Conservation (phyloP, 2,329 filamentous ascomycete genomes). For the Xylaria sp. region DNA sequence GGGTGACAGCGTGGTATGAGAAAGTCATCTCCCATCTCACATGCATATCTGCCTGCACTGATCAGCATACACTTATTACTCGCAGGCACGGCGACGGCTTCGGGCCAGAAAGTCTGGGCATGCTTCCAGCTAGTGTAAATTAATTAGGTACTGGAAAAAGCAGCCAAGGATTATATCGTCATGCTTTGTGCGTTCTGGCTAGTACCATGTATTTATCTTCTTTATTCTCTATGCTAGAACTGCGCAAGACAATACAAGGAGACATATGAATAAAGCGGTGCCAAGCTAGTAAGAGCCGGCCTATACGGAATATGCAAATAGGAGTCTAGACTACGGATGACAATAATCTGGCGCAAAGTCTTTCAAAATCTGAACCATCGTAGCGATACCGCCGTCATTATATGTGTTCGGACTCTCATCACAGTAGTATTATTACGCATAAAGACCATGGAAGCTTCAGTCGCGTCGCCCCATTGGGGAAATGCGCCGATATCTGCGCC, state of each 20-base stretch:
- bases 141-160: background rate
- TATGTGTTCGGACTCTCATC: slow-evolving; percentile 2
- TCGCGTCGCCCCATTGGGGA: slow-evolving; percentile 13
- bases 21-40: slow-evolving; percentile 23
- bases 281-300: background rate
- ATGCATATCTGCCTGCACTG: slow-evolving; percentile 31
- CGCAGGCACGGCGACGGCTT: slow-evolving; percentile 19
- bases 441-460: slow-evolving; percentile 10
- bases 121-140: slow-evolving; percentile 7
- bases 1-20: background rate
- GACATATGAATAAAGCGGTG: background rate
- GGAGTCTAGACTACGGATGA: background rate
- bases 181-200: background rate
- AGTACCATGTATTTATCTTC: background rate
- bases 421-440: slow-evolving; percentile 15
- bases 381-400: slow-evolving; percentile 1
- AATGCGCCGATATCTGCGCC: slow-evolving; percentile 15
- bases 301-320: background rate
- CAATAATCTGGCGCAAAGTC: background rate
- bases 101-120: slow-evolving; percentile 13
- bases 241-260: background rate
- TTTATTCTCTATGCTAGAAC: background rate
- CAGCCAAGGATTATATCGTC: background rate
- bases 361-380: background rate
- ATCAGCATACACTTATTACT: slow-evolving; percentile 28